phyloP scores from a whole-genome alignment of 1,139 yeast species.

The Suhomyces panamericanus region DNA sequence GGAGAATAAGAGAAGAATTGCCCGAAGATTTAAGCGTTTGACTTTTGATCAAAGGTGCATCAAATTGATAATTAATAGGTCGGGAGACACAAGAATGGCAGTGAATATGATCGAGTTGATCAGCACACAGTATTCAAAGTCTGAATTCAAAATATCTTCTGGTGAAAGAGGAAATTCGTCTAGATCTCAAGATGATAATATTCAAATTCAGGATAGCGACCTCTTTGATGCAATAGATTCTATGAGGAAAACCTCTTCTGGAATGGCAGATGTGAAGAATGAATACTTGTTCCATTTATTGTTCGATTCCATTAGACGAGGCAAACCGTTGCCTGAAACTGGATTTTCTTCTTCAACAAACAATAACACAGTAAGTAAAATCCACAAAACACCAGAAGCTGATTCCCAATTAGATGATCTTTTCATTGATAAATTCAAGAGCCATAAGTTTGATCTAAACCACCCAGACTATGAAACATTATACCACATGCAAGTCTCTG shows the following conservation, averaged over 20 bases:
- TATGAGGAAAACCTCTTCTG: slow-evolving; percentile 13
- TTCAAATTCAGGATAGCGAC: neutral
- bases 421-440: slow-evolving; percentile 14
- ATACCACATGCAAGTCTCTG: slow-evolving; percentile 35
- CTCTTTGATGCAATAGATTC: slow-evolving; percentile 12
- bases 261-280: slow-evolving; percentile 18
- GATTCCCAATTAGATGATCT: slow-evolving; percentile 10
- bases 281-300: slow-evolving; percentile 14
- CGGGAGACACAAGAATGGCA: slow-evolving; percentile 35
- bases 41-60: slow-evolving; percentile 17
- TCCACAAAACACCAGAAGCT: neutral
- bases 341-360: neutral
- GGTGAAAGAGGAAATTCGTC: neutral
- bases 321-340: neutral
- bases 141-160: neutral
- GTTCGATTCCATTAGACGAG: slow-evolving; percentile 15
- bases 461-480: slow-evolving; percentile 10
- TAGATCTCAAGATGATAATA: too few species aligned
- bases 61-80: slow-evolving; percentile 18
- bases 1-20: slow-evolving; percentile 30
- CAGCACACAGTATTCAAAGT: slow-evolving; percentile 18
- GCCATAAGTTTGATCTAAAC: neutral
- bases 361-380: neutral
- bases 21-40: slow-evolving; percentile 14
- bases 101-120: slow-evolving; percentile 34